Conservation (phyloP, 2,329 filamentous ascomycete genomes). For the Dothistroma septosporum region DNA sequence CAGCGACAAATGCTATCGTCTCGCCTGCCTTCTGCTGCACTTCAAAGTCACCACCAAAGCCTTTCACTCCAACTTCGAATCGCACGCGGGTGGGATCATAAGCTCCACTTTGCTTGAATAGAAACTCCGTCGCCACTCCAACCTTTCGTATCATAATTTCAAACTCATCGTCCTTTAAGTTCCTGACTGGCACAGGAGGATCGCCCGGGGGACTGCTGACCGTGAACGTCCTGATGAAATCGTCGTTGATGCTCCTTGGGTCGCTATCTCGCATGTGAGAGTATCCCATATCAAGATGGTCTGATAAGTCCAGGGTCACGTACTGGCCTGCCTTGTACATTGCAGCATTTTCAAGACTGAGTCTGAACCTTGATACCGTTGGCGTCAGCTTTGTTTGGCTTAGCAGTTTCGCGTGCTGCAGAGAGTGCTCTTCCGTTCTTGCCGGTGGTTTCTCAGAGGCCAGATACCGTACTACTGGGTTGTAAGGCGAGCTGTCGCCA, state of each 20-base stretch:
- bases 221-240: conserved; percentile 79
- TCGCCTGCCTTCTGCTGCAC: conserved; percentile 34
- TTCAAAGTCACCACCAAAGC: conserved; percentile 65
- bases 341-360: conserved; percentile 43
- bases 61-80: conserved; percentile 64
- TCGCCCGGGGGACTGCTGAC: conserved; percentile 58
- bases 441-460: conserved; percentile 50
- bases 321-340: conserved; percentile 69
- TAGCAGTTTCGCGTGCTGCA: conserved; percentile 53
- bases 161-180: conserved; percentile 47
- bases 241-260: conserved; percentile 75
- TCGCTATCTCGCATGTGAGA: conserved; percentile 80
- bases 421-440: conserved; percentile 13
- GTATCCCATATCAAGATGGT: conserved; percentile 68
- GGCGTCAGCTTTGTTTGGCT: conserved; percentile 60
- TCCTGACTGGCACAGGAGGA: conserved; percentile 25
- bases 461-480: conserved; percentile 66
- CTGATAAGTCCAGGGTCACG: conserved; percentile 67
- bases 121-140: conserved; percentile 62
- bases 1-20: conserved; percentile 63
- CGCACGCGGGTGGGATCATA: conserved; percentile 23
- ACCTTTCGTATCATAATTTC: conserved; percentile 69
- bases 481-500: conserved; percentile 69
- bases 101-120: conserved; percentile 48
- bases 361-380: conserved; percentile 62